phyloP scores from a whole-genome alignment of 352 stramenopile genomes.

The Phytophthora pini region DNA sequence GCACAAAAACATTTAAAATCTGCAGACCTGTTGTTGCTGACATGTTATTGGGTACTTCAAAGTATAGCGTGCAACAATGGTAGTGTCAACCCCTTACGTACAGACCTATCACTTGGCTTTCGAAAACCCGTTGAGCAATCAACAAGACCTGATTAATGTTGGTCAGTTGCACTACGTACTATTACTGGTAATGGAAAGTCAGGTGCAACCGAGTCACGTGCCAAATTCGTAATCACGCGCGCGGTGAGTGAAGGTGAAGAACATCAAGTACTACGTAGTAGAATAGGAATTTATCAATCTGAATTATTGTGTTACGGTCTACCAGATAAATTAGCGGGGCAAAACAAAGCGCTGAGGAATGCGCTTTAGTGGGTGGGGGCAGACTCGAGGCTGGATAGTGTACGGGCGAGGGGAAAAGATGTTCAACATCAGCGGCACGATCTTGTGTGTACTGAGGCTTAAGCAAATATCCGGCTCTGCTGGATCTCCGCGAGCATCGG shows the following conservation, averaged over 20 bases:
- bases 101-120: too few species aligned
- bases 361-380: slow-evolving; percentile 18
- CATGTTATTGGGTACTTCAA: too few species aligned
- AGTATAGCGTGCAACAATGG: too few species aligned
- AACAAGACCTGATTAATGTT: slow-evolving; percentile 5
- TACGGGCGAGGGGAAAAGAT: slow-evolving; percentile 25
- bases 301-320: slow-evolving; percentile 27
- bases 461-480: slow-evolving; percentile 68
- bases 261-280: not conserved
- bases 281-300: slow-evolving; percentile 10
- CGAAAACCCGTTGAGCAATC: not conserved
- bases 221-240: slow-evolving; percentile 7
- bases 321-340: slow-evolving; percentile 30
- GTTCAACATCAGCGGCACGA: slow-evolving; percentile 3
- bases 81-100: too few species aligned
- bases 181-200: too few species aligned
- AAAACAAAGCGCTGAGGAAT: slow-evolving; percentile 18
- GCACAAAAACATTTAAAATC: too few species aligned
- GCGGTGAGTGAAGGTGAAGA: slow-evolving; percentile 26
- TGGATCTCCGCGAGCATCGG: slow-evolving; percentile 64
- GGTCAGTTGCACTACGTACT: slow-evolving; percentile 11
- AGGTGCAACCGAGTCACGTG: slow-evolving; percentile 4
- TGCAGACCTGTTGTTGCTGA: too few species aligned
- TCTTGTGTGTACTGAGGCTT: slow-evolving; percentile 7
- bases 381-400: slow-evolving; percentile 20